Base-by-base conservation (phyloP, 2,329 filamentous ascomycete species). In the Cladosporium halotolerans region DNA sequence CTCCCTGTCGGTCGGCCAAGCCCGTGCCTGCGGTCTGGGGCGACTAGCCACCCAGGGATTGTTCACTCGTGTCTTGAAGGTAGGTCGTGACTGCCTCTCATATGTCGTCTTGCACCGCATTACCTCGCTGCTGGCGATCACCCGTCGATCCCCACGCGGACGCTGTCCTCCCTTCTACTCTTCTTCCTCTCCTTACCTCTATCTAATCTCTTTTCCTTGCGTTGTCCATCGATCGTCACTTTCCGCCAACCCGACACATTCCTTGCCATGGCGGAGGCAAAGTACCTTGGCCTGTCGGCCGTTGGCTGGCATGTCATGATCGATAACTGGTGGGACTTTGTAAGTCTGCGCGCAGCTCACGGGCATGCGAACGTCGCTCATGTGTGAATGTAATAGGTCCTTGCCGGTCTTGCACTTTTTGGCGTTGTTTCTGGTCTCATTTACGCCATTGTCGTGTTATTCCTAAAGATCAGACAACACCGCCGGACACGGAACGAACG, bases 261-360 rank as follows among this genome's bases (percentile, higher is more conserved):
- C 13, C 18, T 41, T 33, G 43, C 45, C 43, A 53, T 53, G 51
- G 51, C 51, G 51, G 40, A 45, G 41, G 41, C 38, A 14, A 38
- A 46, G 9, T 33, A 42, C 42, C 41, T 44, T 19, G 53, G 53
- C 48, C 54, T 63, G 9, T 41, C 55, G 23, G 60, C 60, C 19
- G 56, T 71, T n/a, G 65, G 65, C 47, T 72, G 70, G 68, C 52
- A 60, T 43, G 45, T 58, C 10, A 70, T 73, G 67, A 69, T 60
- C 48, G 50, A 59, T 6, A 58, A 71, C 55, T 74, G 71, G 72
- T 74, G 72, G 72, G 70, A 73, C 56, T 69, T 66, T 64, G 72
- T 74, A 62, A 55, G 67, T 66, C 14, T 32, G 9, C 9, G 5
- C 8, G 11, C 9, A 34, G 13, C 6, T 45, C 19, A 9, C 19